A percentile compares a stretch with the other conserved stretches of the same genome.
These are phyloP conservation scores for Zoysia matrella DNA, from an alignment of 202 grass and related monocot genomes.

Conservation along the genomic window DNA sequence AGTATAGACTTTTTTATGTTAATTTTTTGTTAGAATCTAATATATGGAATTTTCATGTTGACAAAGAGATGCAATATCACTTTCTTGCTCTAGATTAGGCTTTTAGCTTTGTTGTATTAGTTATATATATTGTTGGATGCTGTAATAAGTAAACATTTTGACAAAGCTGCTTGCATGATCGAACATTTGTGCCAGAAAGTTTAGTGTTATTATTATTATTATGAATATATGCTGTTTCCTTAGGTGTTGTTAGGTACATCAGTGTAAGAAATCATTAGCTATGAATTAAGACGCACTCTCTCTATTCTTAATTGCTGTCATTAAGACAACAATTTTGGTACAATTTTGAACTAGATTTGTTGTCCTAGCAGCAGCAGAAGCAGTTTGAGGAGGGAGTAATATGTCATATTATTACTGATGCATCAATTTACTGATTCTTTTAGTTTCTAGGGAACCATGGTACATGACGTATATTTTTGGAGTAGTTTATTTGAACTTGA, in stretches of 20 bases:
- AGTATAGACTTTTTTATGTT: not conserved
- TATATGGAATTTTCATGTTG: not conserved
- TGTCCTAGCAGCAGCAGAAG: too few species aligned
- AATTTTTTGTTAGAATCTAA: not conserved
- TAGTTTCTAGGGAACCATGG: not conserved
- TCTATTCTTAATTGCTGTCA: too few species aligned
- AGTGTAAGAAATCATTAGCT: too few species aligned
- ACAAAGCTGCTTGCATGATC: not conserved
- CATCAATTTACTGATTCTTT: not conserved
- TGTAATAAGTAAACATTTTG: not conserved
- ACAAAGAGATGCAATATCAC: not conserved
- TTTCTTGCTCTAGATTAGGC: not conserved
- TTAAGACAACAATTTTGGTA: too few species aligned
- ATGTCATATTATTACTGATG: not conserved
- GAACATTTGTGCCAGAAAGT: not conserved
- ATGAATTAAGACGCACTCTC: too few species aligned
- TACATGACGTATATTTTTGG: not conserved
- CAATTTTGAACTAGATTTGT: too few species aligned
- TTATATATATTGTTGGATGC: conserved; percentile 5
- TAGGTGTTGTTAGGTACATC: not conserved
- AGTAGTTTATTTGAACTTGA: conserved; percentile 1
- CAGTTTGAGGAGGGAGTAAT: too few species aligned
- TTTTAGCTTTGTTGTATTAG: not conserved
- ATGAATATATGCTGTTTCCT: not conserved
- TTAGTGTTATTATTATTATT: not conserved